Conservation (phyloP, 1,284 basidiomycete species). For the Naganishia liquefaciens region DNA sequence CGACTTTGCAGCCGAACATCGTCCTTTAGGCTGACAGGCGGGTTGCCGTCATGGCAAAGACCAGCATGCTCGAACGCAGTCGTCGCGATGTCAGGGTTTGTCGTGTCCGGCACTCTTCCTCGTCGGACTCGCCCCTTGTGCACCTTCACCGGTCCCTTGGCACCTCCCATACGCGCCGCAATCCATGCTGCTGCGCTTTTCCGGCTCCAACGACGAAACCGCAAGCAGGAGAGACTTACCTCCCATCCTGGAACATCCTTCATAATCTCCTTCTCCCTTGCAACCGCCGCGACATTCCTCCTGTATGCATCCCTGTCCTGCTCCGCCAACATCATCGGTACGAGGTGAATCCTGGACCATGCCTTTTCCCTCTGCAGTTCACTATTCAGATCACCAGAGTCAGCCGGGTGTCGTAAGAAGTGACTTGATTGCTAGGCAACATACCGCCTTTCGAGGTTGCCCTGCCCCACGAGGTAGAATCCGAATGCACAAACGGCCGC, state of each 20-base stretch:
- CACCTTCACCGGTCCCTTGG: conserved; percentile 1
- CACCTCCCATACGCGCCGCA: background rate
- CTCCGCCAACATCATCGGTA: conserved; percentile 88
- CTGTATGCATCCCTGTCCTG: conserved; percentile 88
- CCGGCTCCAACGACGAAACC: conserved; percentile 13
- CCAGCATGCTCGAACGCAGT: too few relatives aligned
- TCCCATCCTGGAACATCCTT: conserved; percentile 92
- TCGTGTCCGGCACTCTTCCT: conserved; percentile 14
- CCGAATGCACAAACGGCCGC: conserved; percentile 84
- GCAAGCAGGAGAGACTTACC: conserved; percentile 63
- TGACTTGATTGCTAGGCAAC: conserved; percentile 43
- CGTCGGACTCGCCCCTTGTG: conserved; percentile 5
- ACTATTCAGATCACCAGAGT: conserved; percentile 57
- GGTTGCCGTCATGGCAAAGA: too few relatives aligned
- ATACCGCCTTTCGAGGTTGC: conserved; percentile 89
- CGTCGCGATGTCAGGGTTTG: too few relatives aligned
- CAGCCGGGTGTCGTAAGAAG: conserved; percentile 8
- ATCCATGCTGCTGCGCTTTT: conserved; percentile 15
- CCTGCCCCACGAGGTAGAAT: conserved; percentile 87
- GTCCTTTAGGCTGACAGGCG: too few relatives aligned
- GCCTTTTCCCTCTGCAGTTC: conserved; percentile 90
- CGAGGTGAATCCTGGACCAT: conserved; percentile 94
- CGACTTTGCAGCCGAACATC: too few relatives aligned
- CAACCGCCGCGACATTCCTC: conserved; percentile 74
- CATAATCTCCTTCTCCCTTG: conserved; percentile 89